Percentiles rank a stretch among this genome's conserved stretches.
Conservation (phyloP, 140 eudicot genomes). For the Ambrosia hybrid region DNA sequence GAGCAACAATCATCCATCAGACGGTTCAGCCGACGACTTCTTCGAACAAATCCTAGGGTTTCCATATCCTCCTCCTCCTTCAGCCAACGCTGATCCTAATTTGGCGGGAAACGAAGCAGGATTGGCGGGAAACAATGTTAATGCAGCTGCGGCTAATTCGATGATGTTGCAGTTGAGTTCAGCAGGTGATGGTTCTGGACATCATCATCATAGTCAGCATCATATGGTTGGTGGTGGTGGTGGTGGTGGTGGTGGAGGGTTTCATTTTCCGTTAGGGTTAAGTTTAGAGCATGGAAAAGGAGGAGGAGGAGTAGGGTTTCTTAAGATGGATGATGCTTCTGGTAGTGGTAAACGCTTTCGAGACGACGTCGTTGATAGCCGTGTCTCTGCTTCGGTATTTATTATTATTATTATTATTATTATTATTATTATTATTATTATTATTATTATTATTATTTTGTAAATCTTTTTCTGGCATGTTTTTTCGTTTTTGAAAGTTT, state of each 20-base stretch:
- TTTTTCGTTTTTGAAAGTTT: no score
- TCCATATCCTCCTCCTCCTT: conserved; percentile 8
- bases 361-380: conserved; percentile 65
- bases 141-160: conserved; percentile 30
- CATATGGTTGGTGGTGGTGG: no score
- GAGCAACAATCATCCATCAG: conserved; percentile 63
- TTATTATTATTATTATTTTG: no score
- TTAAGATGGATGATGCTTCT: conserved; percentile 75
- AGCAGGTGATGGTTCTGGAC: conserved; percentile 52
- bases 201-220: conserved; percentile 16
- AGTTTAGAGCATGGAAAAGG: conserved; percentile 85
- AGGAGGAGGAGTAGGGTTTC: conserved; percentile 44
- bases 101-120: conserved; percentile 34
- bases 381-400: conserved; percentile 41
- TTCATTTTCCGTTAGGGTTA: conserved; percentile 76
- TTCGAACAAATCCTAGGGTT: conserved; percentile 85
- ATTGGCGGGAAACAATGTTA: no score
- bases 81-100: conserved; percentile 34
- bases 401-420: no score
- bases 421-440: no score
- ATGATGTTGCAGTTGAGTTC: conserved; percentile 91
- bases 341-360: conserved; percentile 70
- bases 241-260: conserved; percentile 49
- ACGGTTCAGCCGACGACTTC: conserved; percentile 78
- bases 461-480: no score